Base-by-base conservation (phyloP, 2,329 filamentous ascomycete genomes). In the Paracoccidioides brasiliensis region DNA sequence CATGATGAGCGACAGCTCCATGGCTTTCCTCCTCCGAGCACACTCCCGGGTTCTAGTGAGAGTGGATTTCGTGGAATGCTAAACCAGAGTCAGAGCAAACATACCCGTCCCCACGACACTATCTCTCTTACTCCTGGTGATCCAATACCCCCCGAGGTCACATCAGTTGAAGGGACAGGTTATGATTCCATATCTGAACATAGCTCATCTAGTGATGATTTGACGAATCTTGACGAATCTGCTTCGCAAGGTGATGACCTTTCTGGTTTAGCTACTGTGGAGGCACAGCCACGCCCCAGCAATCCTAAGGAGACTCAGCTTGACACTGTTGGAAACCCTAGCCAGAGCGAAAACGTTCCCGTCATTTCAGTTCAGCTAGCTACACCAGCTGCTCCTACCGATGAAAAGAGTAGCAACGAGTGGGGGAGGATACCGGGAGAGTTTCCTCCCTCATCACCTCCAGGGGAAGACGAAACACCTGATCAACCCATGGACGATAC, bases 91-190 rank as follows among this genome's bases (percentile, higher is more conserved):
- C 38, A 49, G 43, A 28, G 5, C 10, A 49, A 54, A 41, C 43
- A 54, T 33, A 32, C 35, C 4, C 42, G 28, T 1, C 4, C 38
- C 33, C 30, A 45, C n/a, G 15, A 33, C 10, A 6, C 52, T 9
- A 45, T 22, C 4, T 6, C 41, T 41, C 8, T 32, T 77, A 15
- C 3, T n/a, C 37, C 76, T 58, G 74, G 80, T 53, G 80, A 86
- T 59, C 85, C 87, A 14, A 67, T 89, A 38, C 83, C 86, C 4
- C 84, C 84, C 0, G 78, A 88, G 14, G 82, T 87, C 10, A 85
- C 84, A 0, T 83, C 83, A 1, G 78, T 85, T 15, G 84, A 90
- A 64, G 81, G 80, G 8, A 78, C 71, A 55, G 83, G 80, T 1
- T 83, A 86, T 60, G 70, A 76, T 12, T 86, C 83, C 12, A 81